Conservation (phyloP, 306 rosid genomes). For the Cucurbita pepo region DNA sequence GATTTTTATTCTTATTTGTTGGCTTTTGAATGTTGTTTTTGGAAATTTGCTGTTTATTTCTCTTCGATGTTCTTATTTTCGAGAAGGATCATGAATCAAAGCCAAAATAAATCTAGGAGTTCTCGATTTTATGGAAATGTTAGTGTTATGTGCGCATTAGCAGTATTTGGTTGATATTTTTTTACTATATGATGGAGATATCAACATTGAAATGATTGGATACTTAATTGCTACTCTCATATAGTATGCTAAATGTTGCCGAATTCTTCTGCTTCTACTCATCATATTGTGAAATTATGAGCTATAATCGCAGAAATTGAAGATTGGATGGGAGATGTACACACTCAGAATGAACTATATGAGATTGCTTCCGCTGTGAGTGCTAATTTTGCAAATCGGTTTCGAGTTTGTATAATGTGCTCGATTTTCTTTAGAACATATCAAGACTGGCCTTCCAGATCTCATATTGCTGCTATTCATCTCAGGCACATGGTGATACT, state of each 20-base stretch:
- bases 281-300: not conserved
- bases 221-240: not conserved
- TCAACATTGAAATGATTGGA: not conserved
- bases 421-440: not conserved
- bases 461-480: constrained; percentile 9
- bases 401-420: not conserved
- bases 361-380: constrained; percentile 22
- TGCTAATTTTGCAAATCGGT: not conserved
- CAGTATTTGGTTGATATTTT: not conserved
- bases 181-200: not conserved
- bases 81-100: not conserved
- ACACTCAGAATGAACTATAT: constrained; percentile 4
- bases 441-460: not conserved
- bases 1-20: not conserved
- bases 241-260: not conserved
- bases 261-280: not conserved
- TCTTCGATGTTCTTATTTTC: not conserved
- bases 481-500: constrained; percentile 24
- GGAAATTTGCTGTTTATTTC: not conserved
- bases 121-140: too few relatives aligned
- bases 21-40: not conserved
- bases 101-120: not conserved
- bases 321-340: constrained; percentile 19
- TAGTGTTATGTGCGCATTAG: not conserved
- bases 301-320: constrained; percentile 11